phyloP scores from a whole-genome alignment of 2,329 filamentous ascomycete species.

The Trichoderma sp. region DNA sequence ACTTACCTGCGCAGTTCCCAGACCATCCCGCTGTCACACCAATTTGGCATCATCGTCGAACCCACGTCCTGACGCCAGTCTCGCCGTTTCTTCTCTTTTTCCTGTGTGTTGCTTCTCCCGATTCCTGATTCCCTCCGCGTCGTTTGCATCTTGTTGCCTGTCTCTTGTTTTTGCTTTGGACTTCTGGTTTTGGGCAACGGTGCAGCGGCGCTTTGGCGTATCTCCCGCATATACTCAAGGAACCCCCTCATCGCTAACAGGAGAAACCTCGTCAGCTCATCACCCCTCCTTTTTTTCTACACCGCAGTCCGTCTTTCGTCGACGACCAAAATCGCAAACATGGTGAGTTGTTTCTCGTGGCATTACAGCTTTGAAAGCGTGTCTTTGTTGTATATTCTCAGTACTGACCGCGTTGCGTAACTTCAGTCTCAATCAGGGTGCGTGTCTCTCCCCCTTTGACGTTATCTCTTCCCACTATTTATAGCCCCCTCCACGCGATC shows the following conservation, averaged over 20 bases:
- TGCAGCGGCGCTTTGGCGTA: constrained; percentile 29
- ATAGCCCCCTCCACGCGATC: neutral
- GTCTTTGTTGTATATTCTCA: neutral
- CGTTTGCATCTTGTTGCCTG: neutral
- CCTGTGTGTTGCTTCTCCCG: neutral
- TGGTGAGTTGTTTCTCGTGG: constrained; percentile 40
- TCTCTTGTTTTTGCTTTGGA: neutral
- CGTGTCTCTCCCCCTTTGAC: constrained; percentile 48
- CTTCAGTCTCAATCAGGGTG: constrained; percentile 69
- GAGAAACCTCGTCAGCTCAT: constrained; percentile 32
- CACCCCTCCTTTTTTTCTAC: constrained; percentile 22
- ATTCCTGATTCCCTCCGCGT: neutral
- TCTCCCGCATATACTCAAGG: constrained; percentile 22
- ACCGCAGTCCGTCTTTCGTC: neutral
- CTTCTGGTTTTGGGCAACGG: neutral
- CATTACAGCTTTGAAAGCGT: neutral
- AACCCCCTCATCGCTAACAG: constrained; percentile 30
- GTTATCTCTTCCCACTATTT: constrained; percentile 25
- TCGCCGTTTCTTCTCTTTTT: neutral
- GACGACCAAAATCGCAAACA: constrained; percentile 38
- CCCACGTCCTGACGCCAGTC: neutral
- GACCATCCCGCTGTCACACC: constrained; percentile 14
- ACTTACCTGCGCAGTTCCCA: constrained; percentile 16
- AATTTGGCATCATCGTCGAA: constrained; percentile 16
- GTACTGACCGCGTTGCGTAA: neutral